These are phyloP conservation scores for Andrographis paniculata DNA, from an alignment of 305 asterid species.

Conservation along the genomic window DNA sequence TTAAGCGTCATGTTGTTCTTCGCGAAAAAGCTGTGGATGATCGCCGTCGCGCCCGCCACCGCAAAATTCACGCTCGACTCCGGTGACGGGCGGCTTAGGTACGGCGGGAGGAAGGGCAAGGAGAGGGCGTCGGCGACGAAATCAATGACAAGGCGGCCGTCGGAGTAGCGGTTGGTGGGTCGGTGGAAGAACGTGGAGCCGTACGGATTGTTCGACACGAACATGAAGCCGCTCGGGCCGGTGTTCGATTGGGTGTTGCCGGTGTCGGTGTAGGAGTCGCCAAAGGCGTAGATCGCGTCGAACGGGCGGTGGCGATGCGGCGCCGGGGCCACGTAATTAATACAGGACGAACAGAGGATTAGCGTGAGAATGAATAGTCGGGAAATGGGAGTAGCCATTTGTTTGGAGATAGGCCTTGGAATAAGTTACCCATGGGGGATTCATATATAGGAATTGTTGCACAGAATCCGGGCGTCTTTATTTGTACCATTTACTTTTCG, in stretches of 20 bases:
- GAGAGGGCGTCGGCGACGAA: conserved; percentile 37
- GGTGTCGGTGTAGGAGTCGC: conserved; percentile 61
- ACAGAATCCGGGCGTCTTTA: too few species aligned
- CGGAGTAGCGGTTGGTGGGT: conserved; percentile 65
- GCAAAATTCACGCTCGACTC: conserved; percentile 46
- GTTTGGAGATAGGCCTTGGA: too few species aligned
- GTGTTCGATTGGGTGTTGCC: conserved; percentile 52
- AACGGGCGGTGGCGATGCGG: too few species aligned
- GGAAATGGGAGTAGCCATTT: too few species aligned
- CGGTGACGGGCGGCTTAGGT: conserved; percentile 20
- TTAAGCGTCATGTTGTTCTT: conserved; percentile 48
- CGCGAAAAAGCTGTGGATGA: conserved; percentile 38
- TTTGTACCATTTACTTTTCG: too few species aligned
- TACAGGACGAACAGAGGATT: too few species aligned
- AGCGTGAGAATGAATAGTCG: too few species aligned
- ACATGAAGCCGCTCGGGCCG: conserved; percentile 37
- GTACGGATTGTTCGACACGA: conserved; percentile 47
- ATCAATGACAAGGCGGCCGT: conserved; percentile 61
- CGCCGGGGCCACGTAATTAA: too few species aligned
- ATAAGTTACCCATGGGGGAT: too few species aligned
- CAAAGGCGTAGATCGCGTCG: conserved; percentile 38
- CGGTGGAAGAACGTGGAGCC: conserved; percentile 58
- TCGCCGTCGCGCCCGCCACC: conserved; percentile 56
- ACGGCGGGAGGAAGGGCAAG: conserved; percentile 51
- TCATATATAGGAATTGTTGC: too few species aligned